These are phyloP conservation scores for Coemansia reversa DNA, from an alignment of 192 early-diverging fungal genomes.

Conservation along the genomic window DNA sequence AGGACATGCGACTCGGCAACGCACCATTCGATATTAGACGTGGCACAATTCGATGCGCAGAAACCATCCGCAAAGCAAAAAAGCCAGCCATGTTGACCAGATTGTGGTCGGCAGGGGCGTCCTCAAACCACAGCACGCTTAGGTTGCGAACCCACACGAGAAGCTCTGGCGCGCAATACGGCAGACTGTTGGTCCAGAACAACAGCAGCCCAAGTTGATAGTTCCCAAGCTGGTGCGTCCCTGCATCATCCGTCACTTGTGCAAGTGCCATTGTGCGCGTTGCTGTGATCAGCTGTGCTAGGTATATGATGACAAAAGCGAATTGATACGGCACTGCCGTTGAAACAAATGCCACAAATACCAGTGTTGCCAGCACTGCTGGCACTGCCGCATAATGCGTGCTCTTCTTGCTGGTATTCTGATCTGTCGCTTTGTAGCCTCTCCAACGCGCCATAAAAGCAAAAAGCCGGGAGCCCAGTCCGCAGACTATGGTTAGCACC, in stretches of 20 bases:
- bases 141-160: slow-evolving; percentile 81
- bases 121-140: slow-evolving; percentile 77
- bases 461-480: not conserved
- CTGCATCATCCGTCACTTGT: not conserved
- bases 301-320: slow-evolving; percentile 64
- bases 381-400: slow-evolving; percentile 4
- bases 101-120: slow-evolving; percentile 74
- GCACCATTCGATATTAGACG: slow-evolving; percentile 9
- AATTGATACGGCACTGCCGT: slow-evolving; percentile 75
- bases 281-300: slow-evolving; percentile 58
- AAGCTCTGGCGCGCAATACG: slow-evolving; percentile 72
- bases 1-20: not conserved
- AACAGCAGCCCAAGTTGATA: slow-evolving; percentile 70
- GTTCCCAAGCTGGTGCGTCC: slow-evolving; percentile 50
- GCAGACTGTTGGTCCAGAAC: slow-evolving; percentile 68
- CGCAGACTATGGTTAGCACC: slow-evolving; percentile 18
- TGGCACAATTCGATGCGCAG: slow-evolving; percentile 31
- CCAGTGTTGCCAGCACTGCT: slow-evolving; percentile 29
- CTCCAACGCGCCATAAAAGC: slow-evolving; percentile 8
- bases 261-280: slow-evolving; percentile 20
- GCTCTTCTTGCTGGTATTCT: not conserved
- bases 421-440: not conserved
- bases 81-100: slow-evolving; percentile 36
- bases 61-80: slow-evolving; percentile 39
- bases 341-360: slow-evolving; percentile 59